Evolutionary conservation across 345 rosid genomes (phyloP), one percentile per base, ranked within the genome.

Genomic region (Carallia brachiata): DNA sequence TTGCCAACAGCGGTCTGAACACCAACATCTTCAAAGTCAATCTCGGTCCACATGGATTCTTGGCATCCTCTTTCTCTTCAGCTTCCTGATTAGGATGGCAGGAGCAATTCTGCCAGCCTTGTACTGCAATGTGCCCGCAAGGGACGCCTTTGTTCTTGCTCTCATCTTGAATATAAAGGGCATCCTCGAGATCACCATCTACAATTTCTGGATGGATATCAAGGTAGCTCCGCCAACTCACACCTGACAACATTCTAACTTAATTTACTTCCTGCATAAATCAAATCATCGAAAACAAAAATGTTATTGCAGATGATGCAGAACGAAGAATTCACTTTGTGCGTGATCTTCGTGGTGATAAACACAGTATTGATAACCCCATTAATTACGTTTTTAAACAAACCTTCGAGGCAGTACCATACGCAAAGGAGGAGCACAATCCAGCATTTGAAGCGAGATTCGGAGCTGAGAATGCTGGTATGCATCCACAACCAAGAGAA

Each of bases 401-500:
- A 61, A 61, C 73, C 66, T 32, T 48, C 66, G 13, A 36, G 3
- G 23, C 47, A 36, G 27, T 50, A 31, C 23, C 23, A 50, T 10
- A 17, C 73, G 13, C 12, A 59, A 7, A 36, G 10, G 34, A 47
- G 66, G 52, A 61, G 30, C 27, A 61, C 50, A 4, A 34, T 70
- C 34, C 59, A 62, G 28, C 66, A 70, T 17, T 23, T 32, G 27
- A 70, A 34, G 18, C 23, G 27, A 50, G 50, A 61, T 13, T n/a
- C 66, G 4, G 52, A 70, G 27, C 7, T 70, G 6, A 60, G 67
- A 17, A 2, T 70, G 53, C 36, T 70, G n/a, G 67, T 70, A 1
- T 70, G 73, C 60, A 50, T 70, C 59, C 66, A 52, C 61, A 70
- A 52, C 27, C 30, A 31, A 57, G 73, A 62, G 27, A 52, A 52